These are phyloP conservation scores for Arthroderma uncinatum DNA, from an alignment of 2,329 filamentous ascomycete species.

Conservation along the genomic window DNA sequence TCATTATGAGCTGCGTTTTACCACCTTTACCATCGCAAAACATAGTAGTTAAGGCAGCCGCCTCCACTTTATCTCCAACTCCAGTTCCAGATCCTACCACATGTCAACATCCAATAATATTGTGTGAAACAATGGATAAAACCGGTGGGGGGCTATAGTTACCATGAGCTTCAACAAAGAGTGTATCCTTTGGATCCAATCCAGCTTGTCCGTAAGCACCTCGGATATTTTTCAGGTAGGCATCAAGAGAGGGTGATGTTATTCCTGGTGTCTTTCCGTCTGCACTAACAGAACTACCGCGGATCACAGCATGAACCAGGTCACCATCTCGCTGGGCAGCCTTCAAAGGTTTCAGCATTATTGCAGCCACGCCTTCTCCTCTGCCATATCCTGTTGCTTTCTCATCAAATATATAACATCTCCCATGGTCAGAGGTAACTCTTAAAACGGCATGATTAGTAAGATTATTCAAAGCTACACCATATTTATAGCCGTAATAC, in stretches of 20 bases:
- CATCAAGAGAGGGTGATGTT: conserved; percentile 15
- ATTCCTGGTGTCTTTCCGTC: conserved; percentile 22
- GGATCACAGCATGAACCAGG: conserved; percentile 26
- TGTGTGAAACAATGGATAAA: too few relatives aligned
- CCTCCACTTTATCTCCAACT: conserved; percentile 21
- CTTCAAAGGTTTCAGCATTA: conserved; percentile 23
- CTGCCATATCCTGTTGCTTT: conserved; percentile 27
- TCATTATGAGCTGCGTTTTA: not conserved
- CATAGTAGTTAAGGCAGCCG: conserved; percentile 12
- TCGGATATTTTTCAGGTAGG: conserved; percentile 23
- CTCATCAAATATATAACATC: conserved; percentile 24
- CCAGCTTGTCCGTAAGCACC: conserved; percentile 23
- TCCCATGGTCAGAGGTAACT: conserved; percentile 26
- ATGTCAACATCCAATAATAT: too few relatives aligned
- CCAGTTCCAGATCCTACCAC: conserved; percentile 20
- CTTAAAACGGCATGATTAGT: conserved; percentile 23
- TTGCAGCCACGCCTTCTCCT: conserved; percentile 27
- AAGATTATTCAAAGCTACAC: conserved; percentile 14
- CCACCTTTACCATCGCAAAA: conserved; percentile 9
- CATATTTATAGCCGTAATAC: not conserved
- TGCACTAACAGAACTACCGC: conserved; percentile 20
- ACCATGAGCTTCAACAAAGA: conserved; percentile 17
- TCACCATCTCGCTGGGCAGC: conserved; percentile 26
- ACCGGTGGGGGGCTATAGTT: too few relatives aligned
- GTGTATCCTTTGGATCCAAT: conserved; percentile 12